phyloP scores from a whole-genome alignment of 768 basidiomycete genomes.

The Amanita subjunquillea region DNA sequence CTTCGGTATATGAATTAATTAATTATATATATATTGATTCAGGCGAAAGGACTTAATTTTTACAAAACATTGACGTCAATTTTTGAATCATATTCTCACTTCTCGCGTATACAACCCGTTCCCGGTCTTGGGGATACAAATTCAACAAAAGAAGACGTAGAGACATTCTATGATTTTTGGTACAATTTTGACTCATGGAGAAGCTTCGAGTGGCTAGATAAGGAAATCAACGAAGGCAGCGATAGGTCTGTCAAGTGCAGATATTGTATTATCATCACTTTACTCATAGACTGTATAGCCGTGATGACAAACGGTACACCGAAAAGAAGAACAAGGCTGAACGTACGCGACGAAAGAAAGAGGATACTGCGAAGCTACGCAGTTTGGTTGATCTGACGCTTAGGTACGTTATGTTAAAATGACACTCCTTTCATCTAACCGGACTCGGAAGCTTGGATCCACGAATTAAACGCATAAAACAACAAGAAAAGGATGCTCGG shows the following conservation, averaged over 20 bases:
- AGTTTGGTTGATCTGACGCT: conserved; percentile 81
- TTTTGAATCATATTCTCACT: conserved; percentile 87
- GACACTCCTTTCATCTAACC: not conserved
- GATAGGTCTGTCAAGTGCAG: conserved; percentile 55
- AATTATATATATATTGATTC: not conserved
- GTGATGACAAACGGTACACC: conserved; percentile 97
- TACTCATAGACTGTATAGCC: conserved; percentile 32
- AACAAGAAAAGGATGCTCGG: conserved; percentile 88
- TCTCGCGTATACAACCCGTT: conserved; percentile 79
- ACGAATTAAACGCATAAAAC: conserved; percentile 94
- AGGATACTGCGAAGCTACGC: conserved; percentile 86
- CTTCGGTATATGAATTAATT: not conserved
- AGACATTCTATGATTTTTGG: conserved; percentile 97
- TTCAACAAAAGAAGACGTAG: conserved; percentile 72
- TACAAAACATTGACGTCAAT: conserved; percentile 70
- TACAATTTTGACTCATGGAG: conserved; percentile 99
- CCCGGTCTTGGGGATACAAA: conserved; percentile 66
- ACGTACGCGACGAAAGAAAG: conserved; percentile 93
- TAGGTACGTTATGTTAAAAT: conserved; percentile 18
- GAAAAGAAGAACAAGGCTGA: conserved; percentile 99
- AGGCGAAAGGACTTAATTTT: conserved; percentile 52
- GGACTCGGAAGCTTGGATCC: conserved; percentile 52
- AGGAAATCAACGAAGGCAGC: conserved; percentile 96
- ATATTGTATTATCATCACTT: not conserved
- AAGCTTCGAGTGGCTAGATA: conserved; percentile 95